Evolutionary conservation across 495 filamentous ascomycete genomes (phyloP), one percentile per base, ranked within the genome.

Genomic region (Trichoderma asperelloides): DNA sequence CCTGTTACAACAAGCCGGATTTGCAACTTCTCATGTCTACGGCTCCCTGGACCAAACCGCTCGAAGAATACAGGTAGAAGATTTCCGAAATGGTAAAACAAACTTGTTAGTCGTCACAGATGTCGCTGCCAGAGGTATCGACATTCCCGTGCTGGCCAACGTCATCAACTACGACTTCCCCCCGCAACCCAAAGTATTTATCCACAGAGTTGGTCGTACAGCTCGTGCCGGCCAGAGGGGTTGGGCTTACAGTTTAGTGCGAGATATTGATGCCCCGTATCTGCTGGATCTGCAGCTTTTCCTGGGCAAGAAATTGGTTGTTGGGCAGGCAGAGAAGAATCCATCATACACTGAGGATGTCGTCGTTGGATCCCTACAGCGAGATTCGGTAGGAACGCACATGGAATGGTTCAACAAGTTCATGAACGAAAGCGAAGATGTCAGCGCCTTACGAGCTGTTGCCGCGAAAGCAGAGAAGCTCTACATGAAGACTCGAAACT

Each of bases 81-180:
- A 91, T 60, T 98, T 98, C 76, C 81, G 95, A 64, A 83, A 80
- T 11, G 95, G 96, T 25, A 79, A 88, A 63, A 89, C 95, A 0
- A 91, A 95, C 70, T 93, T 98, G 60, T 78, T 98, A 1, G 92
- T 98, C n/a, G 93, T 97, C 40, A 99, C 95, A 6, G 95, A 99
- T 76, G 93, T 99, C 40, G 95, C 96, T 15, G 95, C 95, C 13
- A 84, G 95, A 80, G 95, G 95, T 83, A 96, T 99, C 68, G 95
- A 99, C 87, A 96, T 98, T 69, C 95, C 95, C 0, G 82, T 96
- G 40, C 86, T 99, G 13, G 93, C 92, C 49, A 97, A 99, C 73
- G 95, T 98, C 64, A 95, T 99, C 79, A 98, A 99, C 80, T 99
- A 96, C 80, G 92, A 98, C 69, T 98, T 99, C 72, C 95, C 95